Base-by-base conservation (phyloP, 2,329 filamentous ascomycete genomes). In the Fusarium sp. region DNA sequence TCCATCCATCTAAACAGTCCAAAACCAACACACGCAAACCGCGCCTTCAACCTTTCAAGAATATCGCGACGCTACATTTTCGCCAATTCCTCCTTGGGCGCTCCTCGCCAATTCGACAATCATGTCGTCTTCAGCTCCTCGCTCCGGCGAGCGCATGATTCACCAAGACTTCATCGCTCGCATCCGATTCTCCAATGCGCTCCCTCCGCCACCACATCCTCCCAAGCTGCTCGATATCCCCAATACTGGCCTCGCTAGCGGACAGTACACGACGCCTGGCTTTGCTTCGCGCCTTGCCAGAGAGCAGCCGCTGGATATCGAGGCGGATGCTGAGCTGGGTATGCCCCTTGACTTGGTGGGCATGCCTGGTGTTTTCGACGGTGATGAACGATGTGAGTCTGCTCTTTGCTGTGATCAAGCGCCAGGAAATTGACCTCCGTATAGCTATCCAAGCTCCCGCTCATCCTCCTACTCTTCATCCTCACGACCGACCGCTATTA, bases 151-250 rank as follows among this genome's bases (percentile, higher is more conserved):
- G 78, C 85, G 87, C 77, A 84, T 87, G 75, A 84, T 89, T 73
- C 93, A 97, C 77, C 96, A 99, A 81, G 96, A 99, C 81, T 98
- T 97, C 81, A 97, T 99, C 77, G 95, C 94, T 67, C 91, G 94
- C 74, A 93, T 97, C 75, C 89, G 96, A 79, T 99, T 96, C 79
- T 94, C 93, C 75, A 99, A 99, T 88, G 91, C 93, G 72, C 89
- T 99, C 17, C 96, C 96, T 68, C 94, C 96, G 67, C 96, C 96
- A 54, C 93, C 95, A 55, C 94, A 94, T 76, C 94, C 95, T 2
- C 96, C 96, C 2, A 99, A 99, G 84, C 90, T 99, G 66, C 91
- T 99, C 73, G 93, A 98, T 70, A 97, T 99, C 63, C 95, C 96
- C 12, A 97, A 97, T 74, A 96, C 93, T 56, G 96, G 96, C 40